These are phyloP conservation scores for Physcia stellaris DNA, from an alignment of 495 filamentous ascomycete genomes.

Conservation along the genomic window DNA sequence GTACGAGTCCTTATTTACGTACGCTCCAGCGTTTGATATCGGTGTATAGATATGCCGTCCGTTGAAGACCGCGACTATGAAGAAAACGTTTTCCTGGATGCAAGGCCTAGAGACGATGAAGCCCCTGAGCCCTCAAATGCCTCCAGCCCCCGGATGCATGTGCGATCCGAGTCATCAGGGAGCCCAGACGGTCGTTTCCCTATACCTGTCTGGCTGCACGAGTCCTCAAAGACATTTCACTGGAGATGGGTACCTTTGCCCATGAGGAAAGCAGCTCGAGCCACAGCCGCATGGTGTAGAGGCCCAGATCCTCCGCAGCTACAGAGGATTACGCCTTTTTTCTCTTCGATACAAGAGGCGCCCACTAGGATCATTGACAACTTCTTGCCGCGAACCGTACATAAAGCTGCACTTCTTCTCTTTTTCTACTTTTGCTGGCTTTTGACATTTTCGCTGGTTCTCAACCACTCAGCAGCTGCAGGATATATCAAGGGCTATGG, in stretches of 20 bases:
- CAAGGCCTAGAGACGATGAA: too few relatives aligned
- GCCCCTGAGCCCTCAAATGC: constrained; percentile 26
- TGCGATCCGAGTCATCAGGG: constrained; percentile 9
- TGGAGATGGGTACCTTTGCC: constrained; percentile 40
- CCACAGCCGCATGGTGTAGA: constrained; percentile 48
- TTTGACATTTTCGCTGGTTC: constrained; percentile 51
- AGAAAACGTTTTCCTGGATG: too few relatives aligned
- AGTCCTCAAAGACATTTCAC: constrained; percentile 38
- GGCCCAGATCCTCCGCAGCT: constrained; percentile 53
- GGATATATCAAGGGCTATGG: constrained; percentile 59
- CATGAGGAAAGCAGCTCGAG: constrained; percentile 31
- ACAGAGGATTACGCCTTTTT: constrained; percentile 53
- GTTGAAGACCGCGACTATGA: too few relatives aligned
- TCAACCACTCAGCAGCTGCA: constrained; percentile 46
- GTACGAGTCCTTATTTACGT: too few relatives aligned
- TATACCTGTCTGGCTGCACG: constrained; percentile 37
- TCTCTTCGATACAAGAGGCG: constrained; percentile 53
- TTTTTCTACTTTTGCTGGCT: constrained; percentile 58
- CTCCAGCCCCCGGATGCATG: constrained; percentile 17
- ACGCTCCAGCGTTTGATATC: too few relatives aligned
- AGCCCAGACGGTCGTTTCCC: constrained; percentile 4
- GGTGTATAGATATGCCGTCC: too few relatives aligned
- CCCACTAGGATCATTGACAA: constrained; percentile 49
- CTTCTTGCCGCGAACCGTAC: constrained; percentile 47
- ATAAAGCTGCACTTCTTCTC: constrained; percentile 45